Percentiles rank a stretch among this genome's conserved stretches.
These are phyloP conservation scores for Sporothrix phasma DNA, from an alignment of 2,329 filamentous ascomycete genomes.

Conservation along the genomic window DNA sequence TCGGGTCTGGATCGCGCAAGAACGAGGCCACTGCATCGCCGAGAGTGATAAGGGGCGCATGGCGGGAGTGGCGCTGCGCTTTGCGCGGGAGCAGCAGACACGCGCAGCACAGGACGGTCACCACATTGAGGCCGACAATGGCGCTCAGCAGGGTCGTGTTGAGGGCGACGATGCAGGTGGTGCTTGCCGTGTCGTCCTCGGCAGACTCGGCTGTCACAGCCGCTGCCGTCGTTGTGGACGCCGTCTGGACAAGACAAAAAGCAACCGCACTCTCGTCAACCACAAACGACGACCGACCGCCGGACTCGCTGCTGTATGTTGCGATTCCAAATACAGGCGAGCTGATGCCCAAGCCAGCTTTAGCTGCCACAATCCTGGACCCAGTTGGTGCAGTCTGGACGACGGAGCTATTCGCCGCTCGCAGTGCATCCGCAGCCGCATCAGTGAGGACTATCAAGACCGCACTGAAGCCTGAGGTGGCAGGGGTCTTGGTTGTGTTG, in stretches of 20 bases:
- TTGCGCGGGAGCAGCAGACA: slow-evolving; percentile 23
- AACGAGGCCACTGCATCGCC: slow-evolving; percentile 44
- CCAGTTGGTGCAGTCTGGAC: slow-evolving; percentile 16
- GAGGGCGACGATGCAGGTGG: slow-evolving; percentile 32
- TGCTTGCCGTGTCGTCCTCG: not conserved
- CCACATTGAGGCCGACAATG: slow-evolving; percentile 33
- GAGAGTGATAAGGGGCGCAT: slow-evolving; percentile 38
- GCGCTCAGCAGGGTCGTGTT: slow-evolving; percentile 35
- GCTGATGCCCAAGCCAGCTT: not conserved
- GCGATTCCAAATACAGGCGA: not conserved
- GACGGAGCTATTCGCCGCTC: not conserved
- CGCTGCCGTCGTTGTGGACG: not conserved
- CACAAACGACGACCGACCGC: not conserved
- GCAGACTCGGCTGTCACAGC: not conserved
- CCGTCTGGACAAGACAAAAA: slow-evolving; percentile 27
- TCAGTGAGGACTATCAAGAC: slow-evolving; percentile 6
- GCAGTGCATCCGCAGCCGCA: not conserved
- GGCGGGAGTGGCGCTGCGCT: slow-evolving; percentile 24
- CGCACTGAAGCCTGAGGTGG: not conserved
- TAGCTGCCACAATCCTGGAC: not conserved
- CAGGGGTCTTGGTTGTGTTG: not conserved
- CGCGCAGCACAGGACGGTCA: slow-evolving; percentile 25
- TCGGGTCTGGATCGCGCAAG: slow-evolving; percentile 35
- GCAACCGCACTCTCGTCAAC: slow-evolving; percentile 23
- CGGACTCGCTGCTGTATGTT: too few species aligned